Conservation (phyloP, 768 basidiomycete species). For the Collybia sp. region DNA sequence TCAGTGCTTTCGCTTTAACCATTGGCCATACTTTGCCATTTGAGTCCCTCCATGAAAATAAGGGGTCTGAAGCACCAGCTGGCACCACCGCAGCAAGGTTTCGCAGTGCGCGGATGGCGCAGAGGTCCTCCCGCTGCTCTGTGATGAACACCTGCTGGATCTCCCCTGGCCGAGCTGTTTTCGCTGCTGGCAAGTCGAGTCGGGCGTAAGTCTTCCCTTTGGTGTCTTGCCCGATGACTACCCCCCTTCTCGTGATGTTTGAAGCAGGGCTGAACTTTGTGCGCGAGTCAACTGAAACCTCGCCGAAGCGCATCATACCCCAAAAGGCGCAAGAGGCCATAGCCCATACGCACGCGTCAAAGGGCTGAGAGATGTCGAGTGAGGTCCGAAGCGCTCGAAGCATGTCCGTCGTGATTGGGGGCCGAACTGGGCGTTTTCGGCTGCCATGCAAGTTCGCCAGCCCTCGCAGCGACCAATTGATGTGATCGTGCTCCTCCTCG, state of each 20-base stretch:
- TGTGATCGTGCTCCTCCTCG: slow-evolving; percentile 8
- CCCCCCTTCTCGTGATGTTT: slow-evolving; percentile 20
- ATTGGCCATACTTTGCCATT: slow-evolving; percentile 20
- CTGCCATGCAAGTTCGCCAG: slow-evolving; percentile 15
- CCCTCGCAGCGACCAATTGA: slow-evolving; percentile 24
- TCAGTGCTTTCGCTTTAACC: slow-evolving; percentile 18
- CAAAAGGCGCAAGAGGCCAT: slow-evolving; percentile 30
- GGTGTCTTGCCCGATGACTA: slow-evolving; percentile 14
- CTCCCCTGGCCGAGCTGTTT: slow-evolving; percentile 28
- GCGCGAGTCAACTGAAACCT: slow-evolving; percentile 22
- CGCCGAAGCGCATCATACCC: slow-evolving; percentile 33
- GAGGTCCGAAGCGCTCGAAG: slow-evolving; percentile 12
- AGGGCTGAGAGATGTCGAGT: slow-evolving; percentile 21
- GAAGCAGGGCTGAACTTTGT: slow-evolving; percentile 10
- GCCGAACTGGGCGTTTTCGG: slow-evolving; percentile 16
- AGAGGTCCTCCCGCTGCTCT: slow-evolving; percentile 13
- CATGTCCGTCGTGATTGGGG: slow-evolving; percentile 28
- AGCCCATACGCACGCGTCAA: slow-evolving; percentile 37
- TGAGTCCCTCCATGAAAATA: slow-evolving; percentile 30
- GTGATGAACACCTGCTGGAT: slow-evolving; percentile 23
- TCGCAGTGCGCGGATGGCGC: slow-evolving; percentile 22
- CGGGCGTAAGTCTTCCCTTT: slow-evolving; percentile 20
- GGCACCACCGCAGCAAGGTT: slow-evolving; percentile 23
- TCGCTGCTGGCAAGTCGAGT: slow-evolving; percentile 26
- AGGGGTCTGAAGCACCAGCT: slow-evolving; percentile 19